phyloP scores from a whole-genome alignment of 192 early-diverging fungal species.

The Linnemannia hyalina region DNA sequence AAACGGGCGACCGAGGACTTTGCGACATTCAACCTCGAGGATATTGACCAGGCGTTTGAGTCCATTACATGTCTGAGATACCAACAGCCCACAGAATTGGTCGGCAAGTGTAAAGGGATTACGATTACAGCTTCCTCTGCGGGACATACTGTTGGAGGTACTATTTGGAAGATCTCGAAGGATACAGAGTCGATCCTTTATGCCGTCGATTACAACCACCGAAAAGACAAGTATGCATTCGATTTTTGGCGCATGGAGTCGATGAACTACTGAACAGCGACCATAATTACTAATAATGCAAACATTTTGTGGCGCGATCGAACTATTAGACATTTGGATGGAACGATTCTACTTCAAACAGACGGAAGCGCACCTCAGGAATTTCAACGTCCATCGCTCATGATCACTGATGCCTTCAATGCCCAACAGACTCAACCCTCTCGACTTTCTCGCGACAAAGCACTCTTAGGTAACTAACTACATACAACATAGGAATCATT shows the following conservation, averaged over 20 bases:
- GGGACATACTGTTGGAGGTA: conserved; percentile 96
- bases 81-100: conserved; percentile 84
- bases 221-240: conserved; percentile 81
- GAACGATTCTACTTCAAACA: conserved; percentile 69
- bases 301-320: not conserved
- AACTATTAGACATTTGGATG: conserved; percentile 78
- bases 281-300: too few species aligned
- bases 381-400: conserved; percentile 84
- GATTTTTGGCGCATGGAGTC: not conserved
- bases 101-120: conserved; percentile 85
- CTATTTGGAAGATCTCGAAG: conserved; percentile 96
- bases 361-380: conserved; percentile 75
- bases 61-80: conserved; percentile 85
- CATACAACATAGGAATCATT: not conserved
- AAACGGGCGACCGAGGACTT: conserved; percentile 80
- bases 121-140: conserved; percentile 92
- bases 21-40: conserved; percentile 78
- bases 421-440: conserved; percentile 74
- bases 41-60: conserved; percentile 90
- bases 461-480: conserved; percentile 75
- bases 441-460: conserved; percentile 80
- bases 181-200: conserved; percentile 95
- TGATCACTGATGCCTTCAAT: conserved; percentile 95
- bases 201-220: conserved; percentile 96
- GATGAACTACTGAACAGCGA: too few species aligned